Evolutionary conservation across 441 rosid genomes (phyloP).

Genomic region (Erodium texanum): DNA sequence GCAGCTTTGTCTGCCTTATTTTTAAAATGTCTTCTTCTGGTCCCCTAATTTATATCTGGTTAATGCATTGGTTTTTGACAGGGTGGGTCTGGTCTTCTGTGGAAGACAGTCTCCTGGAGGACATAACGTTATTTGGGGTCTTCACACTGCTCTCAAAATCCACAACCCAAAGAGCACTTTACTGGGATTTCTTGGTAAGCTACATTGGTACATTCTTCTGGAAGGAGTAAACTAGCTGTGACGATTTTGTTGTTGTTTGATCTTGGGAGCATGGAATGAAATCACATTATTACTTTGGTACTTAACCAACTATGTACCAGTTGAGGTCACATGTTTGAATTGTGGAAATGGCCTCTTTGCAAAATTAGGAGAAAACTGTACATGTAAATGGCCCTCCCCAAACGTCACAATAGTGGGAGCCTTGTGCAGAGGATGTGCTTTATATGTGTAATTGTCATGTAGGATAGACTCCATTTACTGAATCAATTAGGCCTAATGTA

Average conservation of each 20-base stretch:
- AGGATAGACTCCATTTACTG: not conserved
- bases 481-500: not conserved
- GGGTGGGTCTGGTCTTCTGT: slow-evolving; percentile 87
- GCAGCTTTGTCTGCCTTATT: not conserved
- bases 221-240: not conserved
- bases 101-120: slow-evolving; percentile 99
- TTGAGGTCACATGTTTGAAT: too few relatives aligned
- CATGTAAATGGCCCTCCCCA: not conserved
- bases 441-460: not conserved
- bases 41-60: not conserved
- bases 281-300: not conserved
- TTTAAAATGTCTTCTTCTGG: not conserved
- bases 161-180: slow-evolving; percentile 67
- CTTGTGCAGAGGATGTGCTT: not conserved
- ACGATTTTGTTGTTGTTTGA: not conserved
- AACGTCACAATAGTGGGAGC: not conserved
- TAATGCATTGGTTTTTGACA: slow-evolving; percentile 24
- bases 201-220: not conserved
- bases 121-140: slow-evolving; percentile 96
- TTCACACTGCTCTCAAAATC: slow-evolving; percentile 59
- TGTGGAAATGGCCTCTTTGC: not conserved
- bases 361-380: not conserved
- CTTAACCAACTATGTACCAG: not conserved
- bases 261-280: not conserved
- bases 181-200: slow-evolving; percentile 76